Evolutionary conservation across 225 moss, liverwort and hornwort genomes (phyloP), one percentile per base, ranked within the genome.

Genomic region (Ulota crispa): DNA sequence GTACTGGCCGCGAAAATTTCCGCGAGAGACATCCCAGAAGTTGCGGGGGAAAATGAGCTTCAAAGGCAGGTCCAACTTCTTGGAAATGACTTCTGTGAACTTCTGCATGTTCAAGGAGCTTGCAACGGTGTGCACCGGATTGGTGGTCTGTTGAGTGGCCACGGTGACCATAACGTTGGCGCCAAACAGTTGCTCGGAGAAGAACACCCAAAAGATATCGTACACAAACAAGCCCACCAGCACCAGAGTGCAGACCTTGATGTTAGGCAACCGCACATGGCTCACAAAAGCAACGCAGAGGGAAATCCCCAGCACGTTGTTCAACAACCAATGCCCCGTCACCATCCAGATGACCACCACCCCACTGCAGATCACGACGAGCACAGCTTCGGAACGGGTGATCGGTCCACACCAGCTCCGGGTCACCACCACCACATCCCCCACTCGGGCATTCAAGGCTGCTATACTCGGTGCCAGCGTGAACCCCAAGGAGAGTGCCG

Each of bases 141-240:
- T 97, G 81, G 91, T 89, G 1, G 96, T 92, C 84, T 95, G 96
- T 70, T 92, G 90, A 70, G 95, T 95, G 70, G 96, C 96, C 76
- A 97, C 96, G 41, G 93, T 89, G 78, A 97, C 93, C 96, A 97
- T 97, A 12, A 97, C 96, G 75, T 97, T 97, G 36, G 93, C 91
- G 77, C 96, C 96, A 83, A 97, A 97, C 62, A 97, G 68, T 14
- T 85, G 93, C 87, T 95, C 93, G 6, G 96, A 97, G 79, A 97
- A 97, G 83, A 93, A 97, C 13, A 97, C 96, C 96, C 96, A 97
- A 54, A 97, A 96, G 61, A 97, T 91, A 70, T 97, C 96, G 73
- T 97, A 97, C 64, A 95, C 92, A 55, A 97, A 95, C 66, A 97
- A 80, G 61, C 96, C 95, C 41, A 88, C 83, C 63, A 97, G 82